Conservation (phyloP, 352 stramenopile species). For the Phytopythium aichiense region DNA sequence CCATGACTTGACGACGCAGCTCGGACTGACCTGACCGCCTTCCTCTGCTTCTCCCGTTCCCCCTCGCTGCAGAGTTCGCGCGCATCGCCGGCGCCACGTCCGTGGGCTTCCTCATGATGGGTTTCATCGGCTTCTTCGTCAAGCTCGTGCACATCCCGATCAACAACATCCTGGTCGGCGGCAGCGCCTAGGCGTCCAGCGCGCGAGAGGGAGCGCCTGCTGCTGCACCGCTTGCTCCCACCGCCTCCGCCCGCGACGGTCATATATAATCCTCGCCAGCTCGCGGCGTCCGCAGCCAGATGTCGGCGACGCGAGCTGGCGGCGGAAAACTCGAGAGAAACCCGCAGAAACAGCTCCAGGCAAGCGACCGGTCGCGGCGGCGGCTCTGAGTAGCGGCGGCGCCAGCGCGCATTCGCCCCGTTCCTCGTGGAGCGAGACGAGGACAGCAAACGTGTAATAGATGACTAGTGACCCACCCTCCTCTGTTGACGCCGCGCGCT, state of each 20-base stretch:
- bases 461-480: neutral
- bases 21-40: conserved; percentile 7
- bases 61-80: conserved; percentile 86
- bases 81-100: conserved; percentile 93
- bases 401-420: neutral
- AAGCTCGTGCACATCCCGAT: conserved; percentile 99
- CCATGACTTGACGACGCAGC: no score
- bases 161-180: conserved; percentile 99
- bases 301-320: neutral
- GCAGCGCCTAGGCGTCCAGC: conserved; percentile 53
- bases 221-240: neutral
- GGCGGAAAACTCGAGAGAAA: neutral
- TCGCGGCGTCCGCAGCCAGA: neutral
- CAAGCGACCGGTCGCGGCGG: neutral
- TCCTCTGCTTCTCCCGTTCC: neutral
- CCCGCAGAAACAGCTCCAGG: neutral
- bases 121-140: conserved; percentile 99
- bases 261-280: conserved; percentile 1
- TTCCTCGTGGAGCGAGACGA: conserved; percentile 1
- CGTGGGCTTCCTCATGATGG: conserved; percentile 99
- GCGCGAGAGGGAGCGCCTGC: neutral
- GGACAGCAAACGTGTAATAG: conserved; percentile 3
- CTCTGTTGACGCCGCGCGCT: neutral
- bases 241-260: neutral
- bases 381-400: neutral